Evolutionary conservation across 2,329 filamentous ascomycete species (phyloP).

Genomic region (Cordyceps cateniannulata): DNA sequence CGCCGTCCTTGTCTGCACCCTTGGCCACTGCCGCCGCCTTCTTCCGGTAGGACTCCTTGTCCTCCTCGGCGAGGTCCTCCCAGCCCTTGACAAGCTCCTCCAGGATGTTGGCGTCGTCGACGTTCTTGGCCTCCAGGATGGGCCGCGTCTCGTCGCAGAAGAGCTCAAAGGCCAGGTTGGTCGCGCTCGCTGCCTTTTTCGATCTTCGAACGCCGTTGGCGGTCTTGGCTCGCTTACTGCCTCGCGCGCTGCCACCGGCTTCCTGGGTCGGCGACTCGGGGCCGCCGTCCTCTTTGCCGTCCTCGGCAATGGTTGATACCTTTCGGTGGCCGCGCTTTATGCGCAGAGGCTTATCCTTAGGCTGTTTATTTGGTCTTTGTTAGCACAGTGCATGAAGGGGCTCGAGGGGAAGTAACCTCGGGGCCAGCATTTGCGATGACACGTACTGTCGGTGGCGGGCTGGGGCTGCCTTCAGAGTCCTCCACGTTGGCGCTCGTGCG

Average conservation of each 20-base stretch:
- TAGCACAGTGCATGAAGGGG: constrained; percentile 11
- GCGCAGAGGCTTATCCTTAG: constrained; percentile 70
- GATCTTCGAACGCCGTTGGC: constrained; percentile 36
- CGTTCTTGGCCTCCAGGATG: constrained; percentile 36
- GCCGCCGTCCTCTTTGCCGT: constrained; percentile 27
- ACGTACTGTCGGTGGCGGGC: constrained; percentile 70
- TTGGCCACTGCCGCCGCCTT: constrained; percentile 17
- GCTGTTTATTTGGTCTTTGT: constrained; percentile 36
- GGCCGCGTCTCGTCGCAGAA: constrained; percentile 47
- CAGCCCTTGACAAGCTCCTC: constrained; percentile 49
- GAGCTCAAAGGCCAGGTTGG: constrained; percentile 42
- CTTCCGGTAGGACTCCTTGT: constrained; percentile 43
- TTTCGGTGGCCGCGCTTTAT: constrained; percentile 68
- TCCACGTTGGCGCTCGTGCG: constrained; percentile 69
- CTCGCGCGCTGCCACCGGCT: background rate
- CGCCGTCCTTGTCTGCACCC: constrained; percentile 16
- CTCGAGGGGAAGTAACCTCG: background rate
- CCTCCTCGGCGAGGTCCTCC: constrained; percentile 44
- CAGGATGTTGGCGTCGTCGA: constrained; percentile 39
- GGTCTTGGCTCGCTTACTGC: constrained; percentile 24
- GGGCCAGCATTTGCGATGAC: background rate
- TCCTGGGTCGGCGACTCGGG: constrained; percentile 8
- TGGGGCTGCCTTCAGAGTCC: constrained; percentile 72
- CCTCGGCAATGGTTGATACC: constrained; percentile 41
- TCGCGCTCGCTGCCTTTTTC: constrained; percentile 35